A percentile compares a stretch with the other conserved stretches of the same genome.
Evolutionary conservation across 2,329 filamentous ascomycete species (phyloP).

Genomic region (Ophiosphaerella herpotricha): DNA sequence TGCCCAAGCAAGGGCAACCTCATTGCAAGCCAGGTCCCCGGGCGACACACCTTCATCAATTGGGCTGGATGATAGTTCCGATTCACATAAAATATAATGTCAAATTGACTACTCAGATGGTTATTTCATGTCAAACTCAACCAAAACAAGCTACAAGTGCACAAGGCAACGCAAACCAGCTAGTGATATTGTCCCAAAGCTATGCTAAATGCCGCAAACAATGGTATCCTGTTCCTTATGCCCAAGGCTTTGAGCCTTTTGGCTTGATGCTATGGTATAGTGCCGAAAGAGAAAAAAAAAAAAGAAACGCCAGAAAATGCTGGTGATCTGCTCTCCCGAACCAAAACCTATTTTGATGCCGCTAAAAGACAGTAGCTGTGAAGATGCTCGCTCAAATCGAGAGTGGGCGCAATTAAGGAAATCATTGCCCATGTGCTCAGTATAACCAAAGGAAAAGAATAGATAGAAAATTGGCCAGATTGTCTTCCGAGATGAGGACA

Average conservation of each 20-base stretch:
- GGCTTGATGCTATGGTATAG: slow-evolving; percentile 23
- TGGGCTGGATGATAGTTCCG: no score
- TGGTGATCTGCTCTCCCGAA: slow-evolving; percentile 3
- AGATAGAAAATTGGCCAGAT: not conserved
- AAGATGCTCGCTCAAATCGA: slow-evolving; percentile 10
- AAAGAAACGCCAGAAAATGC: slow-evolving; percentile 25
- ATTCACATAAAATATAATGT: no score
- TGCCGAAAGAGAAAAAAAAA: slow-evolving; percentile 9
- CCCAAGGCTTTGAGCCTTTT: not conserved
- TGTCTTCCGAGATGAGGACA: not conserved
- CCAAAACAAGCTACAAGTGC: no score
- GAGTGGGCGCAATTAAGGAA: not conserved
- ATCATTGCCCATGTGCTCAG: slow-evolving; percentile 7
- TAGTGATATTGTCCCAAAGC: no score
- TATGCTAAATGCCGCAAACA: no score
- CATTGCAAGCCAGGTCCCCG: no score
- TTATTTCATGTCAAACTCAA: no score
- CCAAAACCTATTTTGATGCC: slow-evolving; percentile 27
- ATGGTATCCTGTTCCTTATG: no score
- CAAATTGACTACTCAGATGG: no score
- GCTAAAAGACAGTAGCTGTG: slow-evolving; percentile 22
- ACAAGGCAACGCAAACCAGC: no score
- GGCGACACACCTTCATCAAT: no score
- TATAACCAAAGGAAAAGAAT: slow-evolving; percentile 4
- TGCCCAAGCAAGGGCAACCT: no score